phyloP scores from a whole-genome alignment of 495 filamentous ascomycete species.

The Amorphotheca resinae region DNA sequence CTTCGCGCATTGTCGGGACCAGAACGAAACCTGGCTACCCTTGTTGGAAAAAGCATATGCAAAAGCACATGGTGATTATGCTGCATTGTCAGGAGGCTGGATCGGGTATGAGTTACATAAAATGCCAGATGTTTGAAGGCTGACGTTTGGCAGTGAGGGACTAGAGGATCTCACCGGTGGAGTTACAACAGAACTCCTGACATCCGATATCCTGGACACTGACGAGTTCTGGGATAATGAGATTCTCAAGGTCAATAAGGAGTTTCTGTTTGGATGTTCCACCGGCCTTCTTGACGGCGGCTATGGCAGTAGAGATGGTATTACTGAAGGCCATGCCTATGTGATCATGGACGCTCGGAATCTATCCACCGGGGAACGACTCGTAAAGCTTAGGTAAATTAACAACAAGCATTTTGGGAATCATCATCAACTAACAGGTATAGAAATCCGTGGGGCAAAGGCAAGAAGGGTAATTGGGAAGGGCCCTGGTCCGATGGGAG shows the following conservation, averaged over 20 bases:
- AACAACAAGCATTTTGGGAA: background rate
- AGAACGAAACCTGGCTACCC: constrained; percentile 90
- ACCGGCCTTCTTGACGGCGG: constrained; percentile 37
- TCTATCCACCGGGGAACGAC: constrained; percentile 37
- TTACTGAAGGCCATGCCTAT: constrained; percentile 75
- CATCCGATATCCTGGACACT: constrained; percentile 75
- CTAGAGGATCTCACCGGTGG: constrained; percentile 91
- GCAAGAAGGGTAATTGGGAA: constrained; percentile 61
- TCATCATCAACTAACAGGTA: background rate
- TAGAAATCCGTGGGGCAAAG: constrained; percentile 81
- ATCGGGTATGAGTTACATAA: constrained; percentile 10
- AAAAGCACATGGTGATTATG: constrained; percentile 64
- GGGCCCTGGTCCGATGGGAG: constrained; percentile 84
- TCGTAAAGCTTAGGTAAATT: constrained; percentile 45
- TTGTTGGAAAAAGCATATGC: constrained; percentile 93
- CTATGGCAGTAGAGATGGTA: constrained; percentile 50
- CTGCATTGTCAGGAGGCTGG: constrained; percentile 12
- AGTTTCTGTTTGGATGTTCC: constrained; percentile 78
- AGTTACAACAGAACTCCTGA: constrained; percentile 69
- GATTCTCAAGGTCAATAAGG: constrained; percentile 69
- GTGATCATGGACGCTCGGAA: constrained; percentile 76
- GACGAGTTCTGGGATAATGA: constrained; percentile 83
- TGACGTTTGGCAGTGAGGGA: constrained; percentile 47
- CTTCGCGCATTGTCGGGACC: constrained; percentile 74
- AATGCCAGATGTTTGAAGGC: background rate